These are phyloP conservation scores for Leavenworthia alabamica DNA, from an alignment of 345 rosid genomes.

Conservation along the genomic window DNA sequence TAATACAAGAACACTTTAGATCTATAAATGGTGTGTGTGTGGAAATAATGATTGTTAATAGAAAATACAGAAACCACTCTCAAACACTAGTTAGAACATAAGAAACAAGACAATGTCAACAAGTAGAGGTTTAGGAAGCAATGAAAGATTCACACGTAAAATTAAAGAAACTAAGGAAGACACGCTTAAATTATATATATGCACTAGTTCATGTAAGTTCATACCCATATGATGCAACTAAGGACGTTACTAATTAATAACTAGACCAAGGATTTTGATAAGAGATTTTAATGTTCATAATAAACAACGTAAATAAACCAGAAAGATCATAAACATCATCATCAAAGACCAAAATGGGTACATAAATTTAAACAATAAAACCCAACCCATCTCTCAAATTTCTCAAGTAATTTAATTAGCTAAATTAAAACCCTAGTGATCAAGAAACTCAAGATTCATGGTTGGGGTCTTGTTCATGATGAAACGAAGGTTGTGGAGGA, in stretches of 20 bases:
- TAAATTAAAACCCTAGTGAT: constrained; percentile 25
- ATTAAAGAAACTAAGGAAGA: not conserved
- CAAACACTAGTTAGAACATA: not conserved
- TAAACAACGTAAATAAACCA: constrained; percentile 5
- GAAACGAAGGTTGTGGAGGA: constrained; percentile 19
- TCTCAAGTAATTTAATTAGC: constrained; percentile 11
- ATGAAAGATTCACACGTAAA: not conserved
- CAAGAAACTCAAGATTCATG: constrained; percentile 28
- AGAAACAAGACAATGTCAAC: constrained; percentile 2
- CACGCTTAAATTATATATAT: constrained; percentile 13
- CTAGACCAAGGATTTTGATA: not conserved
- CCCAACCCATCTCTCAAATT: not conserved
- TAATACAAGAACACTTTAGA: not conserved
- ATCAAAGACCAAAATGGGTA: constrained; percentile 16
- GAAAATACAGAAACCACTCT: not conserved
- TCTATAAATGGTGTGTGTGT: not conserved
- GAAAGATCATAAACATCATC: constrained; percentile 9
- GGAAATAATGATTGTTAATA: not conserved
- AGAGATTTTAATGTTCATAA: not conserved
- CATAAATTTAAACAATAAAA: constrained; percentile 27
- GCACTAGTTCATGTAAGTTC: not conserved
- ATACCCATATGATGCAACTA: constrained; percentile 18
- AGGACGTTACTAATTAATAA: not conserved
- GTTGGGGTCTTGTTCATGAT: constrained; percentile 47
- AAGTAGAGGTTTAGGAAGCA: not conserved